Conservation (phyloP, 2,329 filamentous ascomycete species). For the Neonectria faginata region DNA sequence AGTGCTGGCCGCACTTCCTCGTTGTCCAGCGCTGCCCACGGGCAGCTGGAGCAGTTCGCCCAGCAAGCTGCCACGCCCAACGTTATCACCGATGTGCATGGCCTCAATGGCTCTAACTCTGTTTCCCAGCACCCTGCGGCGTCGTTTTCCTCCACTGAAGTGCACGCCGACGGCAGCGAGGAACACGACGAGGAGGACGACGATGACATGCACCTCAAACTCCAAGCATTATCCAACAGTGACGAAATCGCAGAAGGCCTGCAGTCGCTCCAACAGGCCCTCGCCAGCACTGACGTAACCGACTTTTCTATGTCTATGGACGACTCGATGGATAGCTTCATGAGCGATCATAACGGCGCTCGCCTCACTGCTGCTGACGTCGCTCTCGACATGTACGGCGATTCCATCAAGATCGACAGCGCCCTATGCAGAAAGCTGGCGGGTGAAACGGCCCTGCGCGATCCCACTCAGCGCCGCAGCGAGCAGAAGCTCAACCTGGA, state of each 20-base stretch:
- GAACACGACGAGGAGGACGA: conserved; percentile 4
- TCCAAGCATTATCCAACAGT: conserved; percentile 10
- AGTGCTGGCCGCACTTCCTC: conserved; percentile 22
- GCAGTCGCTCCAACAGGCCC: not conserved
- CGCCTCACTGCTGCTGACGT: conserved; percentile 59
- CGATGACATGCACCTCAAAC: conserved; percentile 4
- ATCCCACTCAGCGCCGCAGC: conserved; percentile 64
- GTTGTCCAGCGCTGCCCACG: conserved; percentile 42
- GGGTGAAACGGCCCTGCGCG: conserved; percentile 60
- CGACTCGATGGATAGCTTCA: not conserved
- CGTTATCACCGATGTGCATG: not conserved
- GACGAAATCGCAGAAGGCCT: conserved; percentile 2
- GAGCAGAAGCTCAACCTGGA: conserved; percentile 67
- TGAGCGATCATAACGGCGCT: not conserved
- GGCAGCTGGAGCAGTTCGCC: conserved; percentile 49
- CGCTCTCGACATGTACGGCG: conserved; percentile 61
- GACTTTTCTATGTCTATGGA: conserved; percentile 2
- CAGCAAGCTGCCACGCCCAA: conserved; percentile 8
- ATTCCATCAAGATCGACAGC: conserved; percentile 62
- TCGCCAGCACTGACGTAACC: not conserved
- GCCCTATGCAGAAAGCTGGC: conserved; percentile 67
- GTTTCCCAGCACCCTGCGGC: not conserved
- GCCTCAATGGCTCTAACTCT: not conserved
- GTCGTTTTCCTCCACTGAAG: not conserved
- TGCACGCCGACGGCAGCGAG: not conserved